Base-by-base conservation (phyloP, 495 filamentous ascomycete genomes). In the Tuber melanosporum region DNA sequence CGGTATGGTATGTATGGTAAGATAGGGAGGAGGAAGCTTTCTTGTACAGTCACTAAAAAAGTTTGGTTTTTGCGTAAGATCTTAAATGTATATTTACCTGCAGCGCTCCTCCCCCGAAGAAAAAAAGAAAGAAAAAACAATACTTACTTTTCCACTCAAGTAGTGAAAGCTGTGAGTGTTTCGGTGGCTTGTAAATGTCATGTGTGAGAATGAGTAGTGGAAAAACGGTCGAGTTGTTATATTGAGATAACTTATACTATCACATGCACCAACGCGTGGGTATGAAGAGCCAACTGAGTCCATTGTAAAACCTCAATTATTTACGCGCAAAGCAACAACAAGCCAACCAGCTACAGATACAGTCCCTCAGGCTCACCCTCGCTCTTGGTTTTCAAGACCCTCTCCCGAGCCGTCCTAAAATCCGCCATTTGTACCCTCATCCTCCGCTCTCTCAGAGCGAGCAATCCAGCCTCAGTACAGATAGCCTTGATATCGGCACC, bases 341-440 rank as follows among this genome's bases (percentile, higher is more conserved):
- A 66, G 9, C 57, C 57, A 66, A n/a, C 57, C 57, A 66, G 36
- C 73, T 98, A 99, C 92, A 99, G 90, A 87, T 99, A 99, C 89
- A 99, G 86, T 78, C 95, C 95, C 87, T 99, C 96, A 9, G 96
- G 96, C 85, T 97, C 96, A 79, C 95, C 94, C 86, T 99, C 95
- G 83, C 91, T 95, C 91, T 99, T 99, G 22, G 96, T 99, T 88
- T 97, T 97, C 86, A 99, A 87, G 75, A 99, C 97, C 73, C 94
- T 90, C 85, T 99, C 95, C 78, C 95, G 89, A 76, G 95, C 95
- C 41, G 92, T 86, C 78, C 96, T 89, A 87, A 99, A 98, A 85
- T 99, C 95, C 43, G 94, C 92, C 96, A 99, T 99, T 86, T 97
- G 93, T 73, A 99, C 95, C 81, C 95, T 90, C 95, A 99, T 99